Conservation (phyloP, 2,329 filamentous ascomycete genomes). For the Lasiodiplodia sp. region DNA sequence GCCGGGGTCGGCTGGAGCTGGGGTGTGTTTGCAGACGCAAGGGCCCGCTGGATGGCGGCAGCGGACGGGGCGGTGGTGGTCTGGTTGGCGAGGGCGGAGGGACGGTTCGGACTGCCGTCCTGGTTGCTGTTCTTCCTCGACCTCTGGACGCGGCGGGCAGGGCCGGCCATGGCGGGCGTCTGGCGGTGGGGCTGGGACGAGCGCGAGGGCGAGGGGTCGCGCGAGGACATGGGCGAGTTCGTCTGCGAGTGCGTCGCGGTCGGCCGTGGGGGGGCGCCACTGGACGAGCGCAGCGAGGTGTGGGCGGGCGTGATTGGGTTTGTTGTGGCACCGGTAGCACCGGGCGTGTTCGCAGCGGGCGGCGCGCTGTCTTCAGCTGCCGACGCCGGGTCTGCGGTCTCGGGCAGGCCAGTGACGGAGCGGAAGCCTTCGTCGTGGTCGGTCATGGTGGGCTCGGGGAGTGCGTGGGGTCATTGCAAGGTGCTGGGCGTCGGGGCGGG, state of each 20-base stretch:
- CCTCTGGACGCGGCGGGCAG: slow-evolving; percentile 38
- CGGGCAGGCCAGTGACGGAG: slow-evolving; percentile 45
- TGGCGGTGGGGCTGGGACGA: slow-evolving; percentile 19
- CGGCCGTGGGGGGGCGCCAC: slow-evolving; percentile 31
- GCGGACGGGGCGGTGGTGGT: slow-evolving; percentile 62
- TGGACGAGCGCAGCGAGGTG: slow-evolving; percentile 33
- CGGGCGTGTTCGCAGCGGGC: slow-evolving; percentile 13
- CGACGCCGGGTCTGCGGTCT: slow-evolving; percentile 46
- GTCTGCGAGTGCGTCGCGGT: slow-evolving; percentile 42
- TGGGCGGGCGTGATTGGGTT: slow-evolving; percentile 33
- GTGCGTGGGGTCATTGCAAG: slow-evolving; percentile 35
- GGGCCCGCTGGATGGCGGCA: slow-evolving; percentile 68
- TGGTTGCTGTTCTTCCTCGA: slow-evolving; percentile 54
- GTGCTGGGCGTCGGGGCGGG: slow-evolving; percentile 15
- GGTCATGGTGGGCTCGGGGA: slow-evolving; percentile 42
- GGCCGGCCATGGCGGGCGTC: slow-evolving; percentile 30
- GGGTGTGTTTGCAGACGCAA: slow-evolving; percentile 73
- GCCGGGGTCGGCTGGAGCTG: slow-evolving; percentile 67
- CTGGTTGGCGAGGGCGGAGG: slow-evolving; percentile 43
- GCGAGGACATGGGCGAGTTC: slow-evolving; percentile 55
- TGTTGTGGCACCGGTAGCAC: slow-evolving; percentile 31
- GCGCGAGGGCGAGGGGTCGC: slow-evolving; percentile 56
- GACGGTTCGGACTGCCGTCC: slow-evolving; percentile 52
- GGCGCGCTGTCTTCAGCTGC: slow-evolving; percentile 34
- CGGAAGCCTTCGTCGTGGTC: slow-evolving; percentile 44